A percentile compares a stretch with the other conserved stretches of the same genome.
These are phyloP conservation scores for Leccinum arenicola DNA, from an alignment of 768 basidiomycete species.

Conservation along the genomic window DNA sequence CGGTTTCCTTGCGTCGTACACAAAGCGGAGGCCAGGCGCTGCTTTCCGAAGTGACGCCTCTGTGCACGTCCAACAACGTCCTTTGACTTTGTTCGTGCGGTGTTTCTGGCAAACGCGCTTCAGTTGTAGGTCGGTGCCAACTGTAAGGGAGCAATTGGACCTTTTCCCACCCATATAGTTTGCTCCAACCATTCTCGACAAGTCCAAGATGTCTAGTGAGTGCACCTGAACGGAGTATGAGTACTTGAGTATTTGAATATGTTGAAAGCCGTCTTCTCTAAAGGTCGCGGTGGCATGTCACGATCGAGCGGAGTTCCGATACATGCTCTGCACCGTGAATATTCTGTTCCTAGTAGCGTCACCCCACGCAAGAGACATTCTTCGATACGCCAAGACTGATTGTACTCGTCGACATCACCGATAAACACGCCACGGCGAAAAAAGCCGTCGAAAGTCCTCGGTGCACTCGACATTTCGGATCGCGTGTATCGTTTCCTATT, in stretches of 20 bases:
- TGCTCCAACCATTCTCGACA: constrained; percentile 54
- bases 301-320: neutral
- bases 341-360: too few relatives aligned
- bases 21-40: constrained; percentile 51
- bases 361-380: neutral
- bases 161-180: constrained; percentile 79
- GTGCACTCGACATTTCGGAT: constrained; percentile 25
- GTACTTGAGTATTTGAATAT: neutral
- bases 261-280: neutral
- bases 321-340: too few relatives aligned
- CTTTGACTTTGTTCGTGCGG: constrained; percentile 53
- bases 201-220: neutral
- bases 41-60: constrained; percentile 58
- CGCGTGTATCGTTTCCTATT: constrained; percentile 10
- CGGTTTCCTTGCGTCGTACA: constrained; percentile 13
- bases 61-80: constrained; percentile 55
- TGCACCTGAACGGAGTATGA: neutral
- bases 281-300: neutral
- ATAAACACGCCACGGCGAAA: constrained; percentile 6
- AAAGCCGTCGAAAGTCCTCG: constrained; percentile 24
- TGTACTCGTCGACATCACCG: neutral
- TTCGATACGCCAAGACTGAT: constrained; percentile 1
- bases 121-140: neutral
- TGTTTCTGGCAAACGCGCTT: constrained; percentile 43
- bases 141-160: constrained; percentile 30